These are phyloP conservation scores for Hypoxylon intermedium DNA, from an alignment of 495 filamentous ascomycete genomes.

Conservation along the genomic window DNA sequence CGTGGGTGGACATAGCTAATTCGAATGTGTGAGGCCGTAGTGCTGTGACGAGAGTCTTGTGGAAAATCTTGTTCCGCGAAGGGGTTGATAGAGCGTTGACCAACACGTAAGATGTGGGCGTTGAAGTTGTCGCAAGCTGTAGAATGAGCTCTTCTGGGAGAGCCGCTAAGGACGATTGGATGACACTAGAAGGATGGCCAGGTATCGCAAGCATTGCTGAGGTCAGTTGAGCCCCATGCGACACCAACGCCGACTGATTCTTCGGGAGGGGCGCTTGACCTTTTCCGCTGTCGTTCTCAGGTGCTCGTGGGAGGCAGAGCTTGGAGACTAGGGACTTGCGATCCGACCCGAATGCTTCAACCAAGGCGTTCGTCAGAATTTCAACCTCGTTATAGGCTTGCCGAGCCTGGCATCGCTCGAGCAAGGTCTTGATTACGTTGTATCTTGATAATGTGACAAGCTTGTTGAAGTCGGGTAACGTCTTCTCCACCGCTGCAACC, in stretches of 20 bases:
- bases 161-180: conserved; percentile 52
- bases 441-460: conserved; percentile 77
- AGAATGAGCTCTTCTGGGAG: conserved; percentile 47
- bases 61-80: conserved; percentile 60
- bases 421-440: conserved; percentile 76
- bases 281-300: conserved; percentile 46
- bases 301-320: conserved; percentile 61
- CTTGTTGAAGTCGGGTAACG: conserved; percentile 70
- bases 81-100: conserved; percentile 72
- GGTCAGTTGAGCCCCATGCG: conserved; percentile 54
- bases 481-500: conserved; percentile 67
- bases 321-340: conserved; percentile 61
- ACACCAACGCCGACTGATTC: conserved; percentile 51
- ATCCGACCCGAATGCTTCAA: conserved; percentile 63
- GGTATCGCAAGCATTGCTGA: conserved; percentile 52
- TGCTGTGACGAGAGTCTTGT: conserved; percentile 52
- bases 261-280: conserved; percentile 48
- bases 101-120: conserved; percentile 65
- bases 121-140: conserved; percentile 48
- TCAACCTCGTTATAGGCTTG: conserved; percentile 61
- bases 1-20: conserved; percentile 73
- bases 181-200: conserved; percentile 47
- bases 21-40: conserved; percentile 64
- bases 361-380: conserved; percentile 66
- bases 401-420: conserved; percentile 81